A percentile compares a stretch with the other conserved stretches of the same genome.
phyloP scores from a whole-genome alignment of 495 filamentous ascomycete genomes.

The Penicillium simplicissimum region DNA sequence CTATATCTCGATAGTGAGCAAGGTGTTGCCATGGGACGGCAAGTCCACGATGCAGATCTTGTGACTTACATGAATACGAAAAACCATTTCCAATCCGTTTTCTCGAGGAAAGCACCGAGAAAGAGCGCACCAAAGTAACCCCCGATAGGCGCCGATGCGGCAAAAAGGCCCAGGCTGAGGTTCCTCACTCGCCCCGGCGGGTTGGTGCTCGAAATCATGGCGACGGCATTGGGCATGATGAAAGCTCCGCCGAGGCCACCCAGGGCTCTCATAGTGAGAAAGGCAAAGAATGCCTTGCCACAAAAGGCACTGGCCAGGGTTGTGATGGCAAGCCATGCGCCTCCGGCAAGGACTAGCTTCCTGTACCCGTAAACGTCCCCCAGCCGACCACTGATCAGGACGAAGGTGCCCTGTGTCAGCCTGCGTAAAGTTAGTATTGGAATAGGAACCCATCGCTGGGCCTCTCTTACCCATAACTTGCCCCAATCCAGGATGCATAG shows the following conservation, averaged over 20 bases:
- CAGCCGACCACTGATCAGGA: not conserved
- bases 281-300: not conserved
- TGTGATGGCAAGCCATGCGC: not conserved
- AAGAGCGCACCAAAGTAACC: constrained; percentile 47
- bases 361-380: not conserved
- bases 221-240: not conserved
- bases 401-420: not conserved
- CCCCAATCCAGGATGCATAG: not conserved
- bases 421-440: not conserved
- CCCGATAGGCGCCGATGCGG: constrained; percentile 50
- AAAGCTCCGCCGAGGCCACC: not conserved
- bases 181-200: constrained; percentile 36
- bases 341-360: not conserved
- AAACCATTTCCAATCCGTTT: constrained; percentile 48
- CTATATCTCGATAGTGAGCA: constrained; percentile 13
- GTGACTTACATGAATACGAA: constrained; percentile 50
- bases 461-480: not conserved
- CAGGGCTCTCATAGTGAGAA: not conserved
- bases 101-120: constrained; percentile 44
- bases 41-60: not conserved
- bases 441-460: not conserved
- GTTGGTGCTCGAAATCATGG: not conserved
- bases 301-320: not conserved
- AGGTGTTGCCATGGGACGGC: not conserved
- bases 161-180: constrained; percentile 52